Conservation (phyloP, 1,284 basidiomycete genomes). For the Pisolithus thermaeus region DNA sequence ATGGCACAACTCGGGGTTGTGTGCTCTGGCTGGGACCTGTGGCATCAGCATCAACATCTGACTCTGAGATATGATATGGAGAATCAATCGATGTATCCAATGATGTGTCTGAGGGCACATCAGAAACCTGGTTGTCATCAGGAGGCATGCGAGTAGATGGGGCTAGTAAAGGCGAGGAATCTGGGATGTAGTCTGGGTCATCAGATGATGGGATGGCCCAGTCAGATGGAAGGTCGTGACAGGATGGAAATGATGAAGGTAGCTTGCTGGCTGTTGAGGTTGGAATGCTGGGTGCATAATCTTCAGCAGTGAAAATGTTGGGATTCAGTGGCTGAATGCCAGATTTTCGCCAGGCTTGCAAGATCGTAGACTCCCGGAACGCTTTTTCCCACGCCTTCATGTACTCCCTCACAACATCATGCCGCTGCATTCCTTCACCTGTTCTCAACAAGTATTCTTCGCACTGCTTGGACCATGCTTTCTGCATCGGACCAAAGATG, state of each 20-base stretch:
- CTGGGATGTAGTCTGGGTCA: too few species aligned
- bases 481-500: slow-evolving; percentile 27
- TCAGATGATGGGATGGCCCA: too few species aligned
- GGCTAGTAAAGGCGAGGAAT: too few species aligned
- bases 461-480: slow-evolving; percentile 9
- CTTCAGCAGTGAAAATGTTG: slow-evolving; percentile 1
- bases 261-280: neutral
- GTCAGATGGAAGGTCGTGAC: too few species aligned
- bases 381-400: neutral
- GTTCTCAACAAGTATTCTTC: neutral
- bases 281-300: slow-evolving; percentile 4
- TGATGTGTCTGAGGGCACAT: too few species aligned
- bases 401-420: slow-evolving; percentile 4
- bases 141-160: too few species aligned
- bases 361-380: neutral
- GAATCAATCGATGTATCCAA: too few species aligned
- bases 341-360: neutral
- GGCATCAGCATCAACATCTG: too few species aligned
- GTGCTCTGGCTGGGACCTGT: too few species aligned
- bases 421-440: neutral
- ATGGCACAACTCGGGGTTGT: too few species aligned
- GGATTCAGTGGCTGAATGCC: slow-evolving; percentile 3
- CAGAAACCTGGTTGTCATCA: too few species aligned
- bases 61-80: too few species aligned
- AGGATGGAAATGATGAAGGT: neutral